phyloP scores from a whole-genome alignment of 495 filamentous ascomycete species.

The Lophiostoma macrostomum region DNA sequence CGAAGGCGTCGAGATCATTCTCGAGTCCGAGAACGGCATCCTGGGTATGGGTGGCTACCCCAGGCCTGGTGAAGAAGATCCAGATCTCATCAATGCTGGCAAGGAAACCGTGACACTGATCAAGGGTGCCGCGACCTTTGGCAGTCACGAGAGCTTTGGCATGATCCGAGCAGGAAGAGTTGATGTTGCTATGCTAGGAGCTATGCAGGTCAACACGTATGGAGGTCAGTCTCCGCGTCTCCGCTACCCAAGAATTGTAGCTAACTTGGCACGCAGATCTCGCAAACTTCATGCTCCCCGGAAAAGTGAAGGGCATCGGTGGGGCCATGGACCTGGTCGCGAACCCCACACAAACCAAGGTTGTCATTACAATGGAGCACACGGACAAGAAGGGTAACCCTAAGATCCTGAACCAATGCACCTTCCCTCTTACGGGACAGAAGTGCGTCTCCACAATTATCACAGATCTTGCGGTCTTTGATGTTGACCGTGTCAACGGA shows the following conservation, averaged over 20 bases:
- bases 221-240: conserved; percentile 11
- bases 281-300: conserved; percentile 92
- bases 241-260: background rate
- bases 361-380: conserved; percentile 95
- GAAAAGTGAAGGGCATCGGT: conserved; percentile 89
- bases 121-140: conserved; percentile 76
- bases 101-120: conserved; percentile 91
- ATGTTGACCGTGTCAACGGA: conserved; percentile 70
- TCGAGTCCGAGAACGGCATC: conserved; percentile 93
- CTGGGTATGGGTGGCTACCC: conserved; percentile 87
- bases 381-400: conserved; percentile 88
- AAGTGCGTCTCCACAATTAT: conserved; percentile 87
- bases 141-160: conserved; percentile 86
- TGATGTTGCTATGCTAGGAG: conserved; percentile 84
- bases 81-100: conserved; percentile 93
- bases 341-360: conserved; percentile 80
- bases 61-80: conserved; percentile 72
- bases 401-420: conserved; percentile 79
- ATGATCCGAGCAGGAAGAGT: conserved; percentile 89
- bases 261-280: conserved; percentile 59
- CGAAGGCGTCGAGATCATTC: conserved; percentile 71
- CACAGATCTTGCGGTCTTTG: conserved; percentile 88
- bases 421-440: conserved; percentile 83
- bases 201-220: conserved; percentile 82
- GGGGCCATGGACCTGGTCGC: conserved; percentile 92